Conservation (phyloP, 1,284 basidiomycete species). For the Volvariella surrecta region DNA sequence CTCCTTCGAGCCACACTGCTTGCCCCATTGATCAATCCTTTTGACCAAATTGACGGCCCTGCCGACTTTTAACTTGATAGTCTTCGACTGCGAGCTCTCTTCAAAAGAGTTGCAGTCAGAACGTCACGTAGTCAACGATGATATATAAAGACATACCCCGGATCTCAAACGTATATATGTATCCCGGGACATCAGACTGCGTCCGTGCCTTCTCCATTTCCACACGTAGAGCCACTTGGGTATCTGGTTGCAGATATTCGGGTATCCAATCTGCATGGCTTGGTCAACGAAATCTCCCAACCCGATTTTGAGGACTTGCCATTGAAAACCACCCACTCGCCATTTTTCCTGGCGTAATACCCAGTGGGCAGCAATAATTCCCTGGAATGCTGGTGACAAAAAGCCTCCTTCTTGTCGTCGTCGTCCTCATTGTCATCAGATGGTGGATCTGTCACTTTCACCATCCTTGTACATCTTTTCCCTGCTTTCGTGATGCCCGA, state of each 20-base stretch:
- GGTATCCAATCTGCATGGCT: constrained; percentile 55
- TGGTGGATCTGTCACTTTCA: constrained; percentile 41
- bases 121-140: not conserved
- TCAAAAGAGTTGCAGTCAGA: constrained; percentile 2
- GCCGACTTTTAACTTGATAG: constrained; percentile 42
- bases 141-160: constrained; percentile 33
- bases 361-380: constrained; percentile 43
- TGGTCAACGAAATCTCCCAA: constrained; percentile 3
- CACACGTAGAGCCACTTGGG: constrained; percentile 50
- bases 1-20: constrained; percentile 46
- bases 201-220: constrained; percentile 68
- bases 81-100: constrained; percentile 19
- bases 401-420: constrained; percentile 26
- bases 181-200: constrained; percentile 51
- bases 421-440: constrained; percentile 23
- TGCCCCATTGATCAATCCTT: constrained; percentile 63
- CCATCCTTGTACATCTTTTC: constrained; percentile 51
- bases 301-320: constrained; percentile 24
- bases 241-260: constrained; percentile 50
- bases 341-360: constrained; percentile 45
- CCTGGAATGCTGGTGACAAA: constrained; percentile 51
- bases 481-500: constrained; percentile 57
- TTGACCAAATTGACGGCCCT: constrained; percentile 43
- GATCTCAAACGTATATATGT: constrained; percentile 75
- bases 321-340: constrained; percentile 47